phyloP scores from a whole-genome alignment of 108 stramenopile genomes.

The Skeletonema menzelii region DNA sequence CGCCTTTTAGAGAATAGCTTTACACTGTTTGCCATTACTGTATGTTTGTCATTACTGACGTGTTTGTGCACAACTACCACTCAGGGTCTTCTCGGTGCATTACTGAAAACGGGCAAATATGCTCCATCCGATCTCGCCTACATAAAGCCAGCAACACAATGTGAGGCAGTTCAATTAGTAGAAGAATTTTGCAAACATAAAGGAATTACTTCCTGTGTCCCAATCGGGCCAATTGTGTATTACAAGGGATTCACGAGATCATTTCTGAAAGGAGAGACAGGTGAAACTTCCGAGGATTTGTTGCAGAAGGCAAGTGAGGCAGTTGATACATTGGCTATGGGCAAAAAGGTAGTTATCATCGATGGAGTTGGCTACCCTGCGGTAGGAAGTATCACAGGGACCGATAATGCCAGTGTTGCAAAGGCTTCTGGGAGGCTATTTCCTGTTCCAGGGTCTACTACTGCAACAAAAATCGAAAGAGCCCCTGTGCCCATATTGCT shows the following conservation, averaged over 20 bases:
- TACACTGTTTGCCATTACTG: background rate
- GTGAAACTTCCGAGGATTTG: slow-evolving; percentile 62
- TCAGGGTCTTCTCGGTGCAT: slow-evolving; percentile 37
- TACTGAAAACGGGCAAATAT: slow-evolving; percentile 53
- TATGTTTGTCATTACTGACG: background rate
- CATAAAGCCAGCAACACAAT: slow-evolving; percentile 98
- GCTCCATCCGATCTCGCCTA: slow-evolving; percentile 79
- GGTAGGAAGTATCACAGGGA: slow-evolving; percentile 94
- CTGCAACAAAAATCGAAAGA: slow-evolving; percentile 15
- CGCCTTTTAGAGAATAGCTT: slow-evolving; percentile 25
- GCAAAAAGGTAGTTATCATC: slow-evolving; percentile 83
- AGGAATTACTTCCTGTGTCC: slow-evolving; percentile 74
- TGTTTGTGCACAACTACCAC: background rate
- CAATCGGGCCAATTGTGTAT: slow-evolving; percentile 95
- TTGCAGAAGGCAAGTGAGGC: slow-evolving; percentile 69
- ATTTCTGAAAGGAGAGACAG: slow-evolving; percentile 86
- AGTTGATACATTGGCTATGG: slow-evolving; percentile 74
- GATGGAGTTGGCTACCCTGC: slow-evolving; percentile 98
- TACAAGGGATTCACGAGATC: slow-evolving; percentile 96
- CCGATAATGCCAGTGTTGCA: slow-evolving; percentile 92
- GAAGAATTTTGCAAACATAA: slow-evolving; percentile 78
- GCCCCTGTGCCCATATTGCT: slow-evolving; percentile 62
- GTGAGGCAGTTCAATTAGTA: slow-evolving; percentile 90
- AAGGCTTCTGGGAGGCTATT: slow-evolving; percentile 59
- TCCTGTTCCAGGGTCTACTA: background rate